Evolutionary conservation across 2,329 filamentous ascomycete genomes (phyloP).

Genomic region (Aureobasidium sp.): DNA sequence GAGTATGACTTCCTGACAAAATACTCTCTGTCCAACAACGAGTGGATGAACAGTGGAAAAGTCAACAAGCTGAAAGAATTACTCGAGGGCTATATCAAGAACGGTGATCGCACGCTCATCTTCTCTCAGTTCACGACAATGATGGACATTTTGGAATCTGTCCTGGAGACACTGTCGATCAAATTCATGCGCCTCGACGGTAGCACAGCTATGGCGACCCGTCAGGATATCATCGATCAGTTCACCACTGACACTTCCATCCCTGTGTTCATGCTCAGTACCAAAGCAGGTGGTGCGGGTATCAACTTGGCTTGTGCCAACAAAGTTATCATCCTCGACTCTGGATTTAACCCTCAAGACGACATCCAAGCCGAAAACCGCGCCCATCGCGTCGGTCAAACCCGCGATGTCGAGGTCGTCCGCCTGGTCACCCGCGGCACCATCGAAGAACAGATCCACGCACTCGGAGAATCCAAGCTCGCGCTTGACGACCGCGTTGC

Average conservation of each 20-base stretch:
- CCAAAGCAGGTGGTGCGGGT: constrained; percentile 86
- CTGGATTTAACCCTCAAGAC: constrained; percentile 92
- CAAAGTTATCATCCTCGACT: constrained; percentile 96
- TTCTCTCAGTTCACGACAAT: constrained; percentile 92
- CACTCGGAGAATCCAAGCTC: constrained; percentile 85
- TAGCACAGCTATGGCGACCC: constrained; percentile 70
- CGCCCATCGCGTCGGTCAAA: constrained; percentile 90
- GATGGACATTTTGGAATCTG: constrained; percentile 80
- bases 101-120: constrained; percentile 78
- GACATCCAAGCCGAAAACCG: constrained; percentile 98
- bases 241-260: constrained; percentile 72
- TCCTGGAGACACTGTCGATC: constrained; percentile 64
- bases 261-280: constrained; percentile 86
- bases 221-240: constrained; percentile 79
- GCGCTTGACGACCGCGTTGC: constrained; percentile 71
- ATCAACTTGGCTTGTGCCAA: constrained; percentile 95
- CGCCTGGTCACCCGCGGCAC: constrained; percentile 72
- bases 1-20: constrained; percentile 45
- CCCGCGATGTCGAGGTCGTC: constrained; percentile 80
- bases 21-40: constrained; percentile 50
- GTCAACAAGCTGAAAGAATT: constrained; percentile 72
- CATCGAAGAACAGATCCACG: constrained; percentile 89
- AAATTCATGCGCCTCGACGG: constrained; percentile 82
- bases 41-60: constrained; percentile 74
- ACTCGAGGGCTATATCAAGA: constrained; percentile 61